phyloP scores from a whole-genome alignment of 192 early-diverging fungal genomes.

The Gamsiella multidivaricata region DNA sequence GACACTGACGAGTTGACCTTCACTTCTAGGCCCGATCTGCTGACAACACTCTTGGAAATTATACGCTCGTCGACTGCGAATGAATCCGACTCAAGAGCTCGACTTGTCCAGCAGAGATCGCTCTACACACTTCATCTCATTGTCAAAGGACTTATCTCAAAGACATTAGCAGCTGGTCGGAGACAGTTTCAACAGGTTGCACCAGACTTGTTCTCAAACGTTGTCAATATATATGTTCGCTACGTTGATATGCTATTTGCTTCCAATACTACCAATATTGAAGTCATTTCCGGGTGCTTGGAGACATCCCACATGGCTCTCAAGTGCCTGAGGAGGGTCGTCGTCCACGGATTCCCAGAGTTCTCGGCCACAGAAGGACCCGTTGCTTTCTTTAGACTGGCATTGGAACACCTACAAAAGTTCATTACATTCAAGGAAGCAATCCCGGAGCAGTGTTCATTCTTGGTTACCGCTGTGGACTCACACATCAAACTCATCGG shows the following conservation, averaged over 20 bases:
- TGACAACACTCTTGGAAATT: slow-evolving; percentile 64
- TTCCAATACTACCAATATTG: slow-evolving; percentile 52
- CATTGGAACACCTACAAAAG: slow-evolving; percentile 65
- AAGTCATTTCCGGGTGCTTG: slow-evolving; percentile 57
- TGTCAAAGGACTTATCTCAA: slow-evolving; percentile 79
- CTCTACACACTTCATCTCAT: slow-evolving; percentile 81
- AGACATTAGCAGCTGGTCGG: slow-evolving; percentile 71
- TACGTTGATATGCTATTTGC: slow-evolving; percentile 67
- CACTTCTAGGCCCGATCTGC: slow-evolving; percentile 67
- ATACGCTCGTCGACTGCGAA: slow-evolving; percentile 63
- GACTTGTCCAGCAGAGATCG: slow-evolving; percentile 72
- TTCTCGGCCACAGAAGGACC: slow-evolving; percentile 67
- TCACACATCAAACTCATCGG: slow-evolving; percentile 76
- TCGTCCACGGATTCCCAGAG: slow-evolving; percentile 78
- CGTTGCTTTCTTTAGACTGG: slow-evolving; percentile 61
- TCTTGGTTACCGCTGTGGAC: slow-evolving; percentile 43
- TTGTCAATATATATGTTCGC: slow-evolving; percentile 73
- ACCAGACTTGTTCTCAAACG: slow-evolving; percentile 75
- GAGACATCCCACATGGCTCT: slow-evolving; percentile 73
- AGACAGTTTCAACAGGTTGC: slow-evolving; percentile 72
- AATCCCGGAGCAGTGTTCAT: slow-evolving; percentile 54
- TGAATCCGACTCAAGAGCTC: slow-evolving; percentile 40
- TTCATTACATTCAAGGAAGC: slow-evolving; percentile 54
- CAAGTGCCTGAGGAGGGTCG: slow-evolving; percentile 81
- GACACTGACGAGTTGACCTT: neutral